Evolutionary conservation across 352 stramenopile species (phyloP), one percentile per base, ranked within the genome.

Genomic region (Phytophthora uliginosa): DNA sequence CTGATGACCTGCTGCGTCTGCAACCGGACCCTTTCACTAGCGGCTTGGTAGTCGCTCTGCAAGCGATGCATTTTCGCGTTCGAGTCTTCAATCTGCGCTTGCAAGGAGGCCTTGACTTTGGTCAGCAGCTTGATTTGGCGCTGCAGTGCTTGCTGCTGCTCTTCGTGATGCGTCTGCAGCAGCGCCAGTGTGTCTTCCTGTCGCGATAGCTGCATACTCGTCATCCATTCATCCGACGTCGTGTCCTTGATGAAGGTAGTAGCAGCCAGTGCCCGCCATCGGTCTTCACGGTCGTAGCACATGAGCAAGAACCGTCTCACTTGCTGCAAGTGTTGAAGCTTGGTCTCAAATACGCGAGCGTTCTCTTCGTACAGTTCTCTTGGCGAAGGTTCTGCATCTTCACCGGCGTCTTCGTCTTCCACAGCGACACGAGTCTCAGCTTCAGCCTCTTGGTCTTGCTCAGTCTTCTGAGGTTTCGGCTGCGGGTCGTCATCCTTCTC

Each of bases 181-280:
- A 86, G 31, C 20, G 74, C 58, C 22, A 92, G 33, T 28, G 77
- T 75, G 1, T 85, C 61, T 18, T 92, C 85, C 20, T 92, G 86
- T 2, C 86, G 84, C 17, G 80, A 82, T 17, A 71, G 63, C 51
- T 93, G 88, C 71, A 80, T 79, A 7, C 50, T 63, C 1, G 84
- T 91, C 79, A 95, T 90, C 88, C 88, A 95, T 42, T 90, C 79
- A 28, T 93, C 77, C 1, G 86, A 93, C 0, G 78, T 77, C 22
- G 64, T 80, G 71, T 91, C 84, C 12, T 88, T 85, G n/a, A 91
- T 73, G 13, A 93, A 62, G 18, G 82, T 65, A 9, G 80, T 73
- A 0, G 74, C 68, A 18, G 82, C 81, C 13, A 95, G 62, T 7
- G 50, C 52, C 12, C 86, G 74, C 88, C 88, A 94, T 8, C 86